These are phyloP conservation scores for Amylocarpus encephaloides DNA, from an alignment of 2,329 filamentous ascomycete genomes.

Conservation along the genomic window DNA sequence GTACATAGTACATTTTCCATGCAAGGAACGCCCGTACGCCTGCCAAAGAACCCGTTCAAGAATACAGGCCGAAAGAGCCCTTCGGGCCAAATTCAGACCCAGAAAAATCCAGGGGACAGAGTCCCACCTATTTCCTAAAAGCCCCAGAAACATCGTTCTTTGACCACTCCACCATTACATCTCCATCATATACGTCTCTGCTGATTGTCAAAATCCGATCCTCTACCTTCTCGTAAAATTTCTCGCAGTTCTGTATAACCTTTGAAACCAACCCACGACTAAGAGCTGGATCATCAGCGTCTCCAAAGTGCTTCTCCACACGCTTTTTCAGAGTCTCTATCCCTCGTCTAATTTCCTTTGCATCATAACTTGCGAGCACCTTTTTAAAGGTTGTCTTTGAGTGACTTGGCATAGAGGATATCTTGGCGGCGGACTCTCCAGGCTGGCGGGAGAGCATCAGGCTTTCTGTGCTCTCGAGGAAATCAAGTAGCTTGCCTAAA, in stretches of 20 bases:
- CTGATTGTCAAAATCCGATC: slow-evolving; percentile 53
- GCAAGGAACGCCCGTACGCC: not conserved
- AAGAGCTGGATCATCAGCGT: slow-evolving; percentile 65
- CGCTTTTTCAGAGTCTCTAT: slow-evolving; percentile 83
- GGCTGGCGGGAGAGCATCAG: slow-evolving; percentile 51
- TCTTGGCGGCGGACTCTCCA: slow-evolving; percentile 53
- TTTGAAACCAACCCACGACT: slow-evolving; percentile 47
- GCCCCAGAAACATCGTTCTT: slow-evolving; percentile 54
- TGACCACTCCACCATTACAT: slow-evolving; percentile 62
- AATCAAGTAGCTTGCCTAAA: slow-evolving; percentile 84
- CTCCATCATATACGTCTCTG: slow-evolving; percentile 58
- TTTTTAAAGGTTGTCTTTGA: slow-evolving; percentile 81
- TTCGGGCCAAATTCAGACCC: not conserved
- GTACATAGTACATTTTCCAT: not conserved
- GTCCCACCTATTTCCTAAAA: slow-evolving; percentile 36
- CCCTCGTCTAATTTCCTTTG: slow-evolving; percentile 81
- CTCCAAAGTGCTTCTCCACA: slow-evolving; percentile 95
- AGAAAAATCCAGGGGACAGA: not conserved
- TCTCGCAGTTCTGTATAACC: slow-evolving; percentile 55
- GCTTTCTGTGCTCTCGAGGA: slow-evolving; percentile 81
- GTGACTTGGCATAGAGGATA: slow-evolving; percentile 78
- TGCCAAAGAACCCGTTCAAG: not conserved
- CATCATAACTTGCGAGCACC: slow-evolving; percentile 71
- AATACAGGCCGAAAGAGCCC: not conserved
- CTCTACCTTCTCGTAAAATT: slow-evolving; percentile 57